Evolutionary conservation across 1,284 basidiomycete species (phyloP).

Genomic region (Rhodotorula sp.): DNA sequence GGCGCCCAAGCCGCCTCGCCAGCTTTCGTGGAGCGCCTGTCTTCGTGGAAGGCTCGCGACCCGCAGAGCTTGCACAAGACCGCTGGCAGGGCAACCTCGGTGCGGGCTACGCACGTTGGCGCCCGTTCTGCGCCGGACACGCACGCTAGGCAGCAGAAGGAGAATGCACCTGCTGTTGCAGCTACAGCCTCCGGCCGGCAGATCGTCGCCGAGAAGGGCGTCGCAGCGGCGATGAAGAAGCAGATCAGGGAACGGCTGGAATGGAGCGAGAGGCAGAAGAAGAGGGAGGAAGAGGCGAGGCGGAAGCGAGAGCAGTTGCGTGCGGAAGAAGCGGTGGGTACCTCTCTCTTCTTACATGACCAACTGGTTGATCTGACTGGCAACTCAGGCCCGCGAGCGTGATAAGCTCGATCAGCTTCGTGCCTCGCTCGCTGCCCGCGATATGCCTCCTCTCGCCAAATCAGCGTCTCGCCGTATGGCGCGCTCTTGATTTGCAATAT

Average conservation of each 20-base stretch:
- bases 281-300: constrained; percentile 20
- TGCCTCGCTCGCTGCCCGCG: background rate
- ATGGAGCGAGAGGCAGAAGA: constrained; percentile 29
- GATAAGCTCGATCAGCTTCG: constrained; percentile 11
- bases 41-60: no score
- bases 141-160: background rate
- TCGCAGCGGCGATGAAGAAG: constrained; percentile 16
- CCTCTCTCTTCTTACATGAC: no score
- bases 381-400: constrained; percentile 10
- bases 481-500: no score
- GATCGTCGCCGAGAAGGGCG: background rate
- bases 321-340: constrained; percentile 16
- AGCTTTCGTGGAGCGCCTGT: no score
- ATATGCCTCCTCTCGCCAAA: no score
- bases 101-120: background rate
- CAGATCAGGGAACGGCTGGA: constrained; percentile 11
- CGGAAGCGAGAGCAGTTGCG: constrained; percentile 4
- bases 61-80: no score
- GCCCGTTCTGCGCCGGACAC: background rate
- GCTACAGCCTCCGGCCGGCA: background rate
- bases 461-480: no score
- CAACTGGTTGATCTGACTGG: background rate
- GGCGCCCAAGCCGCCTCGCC: no score
- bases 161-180: background rate
- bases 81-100: no score